Conservation (phyloP, 805 yeast genomes). For the Kockiozyma suomiensis region DNA sequence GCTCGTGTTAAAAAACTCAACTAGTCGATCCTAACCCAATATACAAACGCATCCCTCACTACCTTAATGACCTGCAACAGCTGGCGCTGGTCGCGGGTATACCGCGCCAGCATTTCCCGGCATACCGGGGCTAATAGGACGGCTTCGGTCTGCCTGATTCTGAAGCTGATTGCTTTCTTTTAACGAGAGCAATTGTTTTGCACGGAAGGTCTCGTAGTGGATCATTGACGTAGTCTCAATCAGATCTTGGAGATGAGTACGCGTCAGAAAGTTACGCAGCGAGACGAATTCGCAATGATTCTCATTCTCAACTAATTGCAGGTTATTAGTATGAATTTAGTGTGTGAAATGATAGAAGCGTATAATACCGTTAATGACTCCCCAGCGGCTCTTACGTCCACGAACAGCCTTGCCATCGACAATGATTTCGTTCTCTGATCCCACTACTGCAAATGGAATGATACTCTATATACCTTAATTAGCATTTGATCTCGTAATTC, state of each 20-base stretch:
- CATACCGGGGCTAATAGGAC: slow-evolving; percentile 26
- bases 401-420: slow-evolving; percentile 78
- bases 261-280: slow-evolving; percentile 88
- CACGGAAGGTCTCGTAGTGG: slow-evolving; percentile 91
- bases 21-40: neutral
- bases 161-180: slow-evolving; percentile 59
- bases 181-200: slow-evolving; percentile 89
- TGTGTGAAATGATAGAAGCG: neutral
- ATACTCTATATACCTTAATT: slow-evolving; percentile 25
- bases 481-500: neutral
- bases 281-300: slow-evolving; percentile 95
- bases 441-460: slow-evolving; percentile 92
- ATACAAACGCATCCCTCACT: neutral
- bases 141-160: slow-evolving; percentile 10
- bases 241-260: slow-evolving; percentile 94
- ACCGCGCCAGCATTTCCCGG: neutral
- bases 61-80: neutral
- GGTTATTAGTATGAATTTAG: neutral
- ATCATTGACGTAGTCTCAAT: slow-evolving; percentile 86
- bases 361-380: slow-evolving; percentile 64
- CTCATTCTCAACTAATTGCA: slow-evolving; percentile 73
- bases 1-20: no score
- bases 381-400: slow-evolving; percentile 94
- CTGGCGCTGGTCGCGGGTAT: slow-evolving; percentile 3
- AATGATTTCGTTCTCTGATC: slow-evolving; percentile 77